Evolutionary conservation across 306 rosid species (phyloP).

Genomic region (Glycine soja): DNA sequence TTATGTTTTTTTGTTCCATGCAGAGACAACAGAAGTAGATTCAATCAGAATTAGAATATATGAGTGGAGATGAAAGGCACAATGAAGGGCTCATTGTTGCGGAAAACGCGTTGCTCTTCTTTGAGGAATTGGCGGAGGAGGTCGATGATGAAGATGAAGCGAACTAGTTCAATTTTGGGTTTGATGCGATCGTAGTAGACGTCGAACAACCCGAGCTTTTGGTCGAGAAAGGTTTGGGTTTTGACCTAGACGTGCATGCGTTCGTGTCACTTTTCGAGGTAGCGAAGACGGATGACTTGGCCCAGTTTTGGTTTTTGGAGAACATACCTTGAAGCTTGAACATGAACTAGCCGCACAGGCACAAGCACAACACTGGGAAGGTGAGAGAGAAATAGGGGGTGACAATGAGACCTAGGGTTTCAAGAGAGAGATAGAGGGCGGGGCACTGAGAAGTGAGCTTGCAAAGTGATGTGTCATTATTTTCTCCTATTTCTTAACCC

Average conservation of each 20-base stretch:
- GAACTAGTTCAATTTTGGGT: constrained; percentile 73
- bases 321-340: too few relatives aligned
- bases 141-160: constrained; percentile 58
- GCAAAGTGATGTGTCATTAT: too few relatives aligned
- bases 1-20: constrained; percentile 13
- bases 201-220: constrained; percentile 74
- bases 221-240: constrained; percentile 56
- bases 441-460: too few relatives aligned
- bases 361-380: too few relatives aligned
- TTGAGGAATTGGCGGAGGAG: constrained; percentile 61
- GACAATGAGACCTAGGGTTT: too few relatives aligned
- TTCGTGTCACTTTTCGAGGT: constrained; percentile 72
- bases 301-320: constrained; percentile 25
- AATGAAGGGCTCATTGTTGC: constrained; percentile 48
- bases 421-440: too few relatives aligned
- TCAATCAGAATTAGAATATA: constrained; percentile 28
- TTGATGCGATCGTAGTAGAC: constrained; percentile 70
- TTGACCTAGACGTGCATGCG: constrained; percentile 66
- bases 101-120: constrained; percentile 58
- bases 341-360: too few relatives aligned
- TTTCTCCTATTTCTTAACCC: too few relatives aligned
- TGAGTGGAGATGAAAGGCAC: constrained; percentile 50
- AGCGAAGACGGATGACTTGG: constrained; percentile 49
- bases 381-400: too few relatives aligned
- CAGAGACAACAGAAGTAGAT: constrained; percentile 37